Base-by-base conservation (phyloP, 495 filamentous ascomycete species). In the Penicillium egyptiacum region DNA sequence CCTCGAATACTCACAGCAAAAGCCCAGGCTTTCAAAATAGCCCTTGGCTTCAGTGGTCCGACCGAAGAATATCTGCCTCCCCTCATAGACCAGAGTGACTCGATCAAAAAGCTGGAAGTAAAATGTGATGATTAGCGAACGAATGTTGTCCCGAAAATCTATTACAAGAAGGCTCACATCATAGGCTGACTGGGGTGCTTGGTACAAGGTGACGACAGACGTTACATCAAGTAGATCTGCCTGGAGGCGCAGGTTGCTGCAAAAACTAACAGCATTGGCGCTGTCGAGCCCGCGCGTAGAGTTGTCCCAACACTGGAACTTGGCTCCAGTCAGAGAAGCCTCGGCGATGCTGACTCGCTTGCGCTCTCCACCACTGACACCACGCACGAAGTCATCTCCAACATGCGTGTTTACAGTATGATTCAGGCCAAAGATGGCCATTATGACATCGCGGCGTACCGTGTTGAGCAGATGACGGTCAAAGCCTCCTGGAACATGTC, bases 1-100 rank as follows among this genome's bases (percentile, higher is more conserved):
- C 33, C 33, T 16, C 33, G 33, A 37, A 37, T 1, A 37, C 33
- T 16, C 33, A 30, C 44, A 30, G 8, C 16, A 4, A 66, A 87
- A 90, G 12, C 87, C 87, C 56, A 90, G 78, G 45, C 84, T 70
- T 46, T 78, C 61, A 56, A 90, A 90, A 67, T 83, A 89, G 52
- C 76, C 74, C 63, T 78, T 85, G 7, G 87, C 88, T 14, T 70
- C 71, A 53, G 70, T 62, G 11, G 80, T 76, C 5, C 68, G 68
- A 11, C 87, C 87, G 56, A 89, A 90, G 71, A 82, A 90, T 60
- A 90, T 89, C 62, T 90, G 86, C 48, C 84, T 78, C n/a, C 87
- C 87, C 59, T 89, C 87, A 62, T 89, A 89, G 25, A 90, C 68
- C 8, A 90, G 79, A 11, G 81, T 74, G 26, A 83, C 86, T 70